Evolutionary conservation across 352 stramenopile genomes (phyloP), one percentile per base, ranked within the genome.

Genomic region (Pythium oligandrum): DNA sequence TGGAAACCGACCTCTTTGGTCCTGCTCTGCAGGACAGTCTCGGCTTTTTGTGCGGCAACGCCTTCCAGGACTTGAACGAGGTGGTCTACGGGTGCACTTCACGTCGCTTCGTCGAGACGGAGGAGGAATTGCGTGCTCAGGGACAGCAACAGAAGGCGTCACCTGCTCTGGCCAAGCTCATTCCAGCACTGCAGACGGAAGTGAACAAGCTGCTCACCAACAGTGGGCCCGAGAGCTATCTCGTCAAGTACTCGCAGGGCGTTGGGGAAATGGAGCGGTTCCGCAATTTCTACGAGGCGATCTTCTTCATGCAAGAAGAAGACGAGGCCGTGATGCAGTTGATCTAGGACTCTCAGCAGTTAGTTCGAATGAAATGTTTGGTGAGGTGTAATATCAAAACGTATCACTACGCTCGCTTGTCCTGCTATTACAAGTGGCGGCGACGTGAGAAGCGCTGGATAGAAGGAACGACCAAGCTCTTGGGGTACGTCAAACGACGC

Each of bases 211-310:
- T 91, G 50, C 64, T 91, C 35, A 67, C 77, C 43, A 67, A 69
- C 7, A 57, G 66, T 0, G 73, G 73, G 11, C 61, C 69, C 1
- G 68, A 85, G 44, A 84, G 68, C 55, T 86, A 90, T 53, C 64
- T 78, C 39, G 51, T 63, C 32, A 90, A 88, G 63, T 90, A 92
- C 66, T 92, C 81, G 12, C 78, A 88, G 42, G 77, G 78, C 7
- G 66, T 92, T 48, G 76, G 69, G 26, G 78, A 90, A 58, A 83
- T 92, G 62, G 78, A 88, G 44, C 64, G 76, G n/a, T 92, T 92
- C 49, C 78, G 78, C n/a, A 78, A 74, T 52, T 92, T 92, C 52
- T 92, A 92, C 66, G 78, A 90, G 53, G 78, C 81, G 10, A 81
- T 90, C 51, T 92, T 92, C 64, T 90, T 90, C 50, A 70, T 88